Percentiles rank a stretch among this genome's conserved stretches.
Evolutionary conservation across 768 basidiomycete genomes (phyloP).

Genomic region (Floccularia luteovirens): DNA sequence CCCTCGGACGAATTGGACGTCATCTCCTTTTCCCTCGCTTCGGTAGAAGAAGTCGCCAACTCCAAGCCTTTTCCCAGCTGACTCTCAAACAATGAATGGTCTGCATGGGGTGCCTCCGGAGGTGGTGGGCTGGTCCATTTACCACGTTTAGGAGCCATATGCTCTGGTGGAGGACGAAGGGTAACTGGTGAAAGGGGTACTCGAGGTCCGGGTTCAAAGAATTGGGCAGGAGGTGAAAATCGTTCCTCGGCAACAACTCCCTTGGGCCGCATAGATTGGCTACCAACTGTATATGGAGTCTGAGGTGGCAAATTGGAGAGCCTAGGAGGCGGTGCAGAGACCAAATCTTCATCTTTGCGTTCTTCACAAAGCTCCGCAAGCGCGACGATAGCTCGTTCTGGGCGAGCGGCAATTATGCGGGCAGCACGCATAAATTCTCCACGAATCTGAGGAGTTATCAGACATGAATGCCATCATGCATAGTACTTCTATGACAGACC

Average conservation of each 20-base stretch:
- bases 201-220: conserved; percentile 34
- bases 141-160: conserved; percentile 74
- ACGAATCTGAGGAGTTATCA: conserved; percentile 69
- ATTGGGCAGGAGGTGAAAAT: conserved; percentile 46
- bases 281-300: conserved; percentile 62
- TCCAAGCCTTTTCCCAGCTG: conserved; percentile 59
- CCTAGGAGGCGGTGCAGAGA: conserved; percentile 40
- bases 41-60: conserved; percentile 58
- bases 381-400: conserved; percentile 74
- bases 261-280: conserved; percentile 49
- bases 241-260: conserved; percentile 29
- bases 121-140: conserved; percentile 88
- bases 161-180: conserved; percentile 49
- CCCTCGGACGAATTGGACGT: conserved; percentile 47
- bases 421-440: conserved; percentile 98
- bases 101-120: conserved; percentile 61
- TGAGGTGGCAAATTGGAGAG: conserved; percentile 54
- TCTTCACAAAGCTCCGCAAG: conserved; percentile 91
- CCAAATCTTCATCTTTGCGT: conserved; percentile 60
- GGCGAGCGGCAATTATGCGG: conserved; percentile 72
- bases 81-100: conserved; percentile 60
- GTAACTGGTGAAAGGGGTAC: conserved; percentile 12
- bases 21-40: conserved; percentile 46
- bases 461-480: conserved; percentile 5
- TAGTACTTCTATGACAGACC: conserved; percentile 32